phyloP scores from a whole-genome alignment of 1,139 yeast genomes.

The Blastobotrys petasosporus region DNA sequence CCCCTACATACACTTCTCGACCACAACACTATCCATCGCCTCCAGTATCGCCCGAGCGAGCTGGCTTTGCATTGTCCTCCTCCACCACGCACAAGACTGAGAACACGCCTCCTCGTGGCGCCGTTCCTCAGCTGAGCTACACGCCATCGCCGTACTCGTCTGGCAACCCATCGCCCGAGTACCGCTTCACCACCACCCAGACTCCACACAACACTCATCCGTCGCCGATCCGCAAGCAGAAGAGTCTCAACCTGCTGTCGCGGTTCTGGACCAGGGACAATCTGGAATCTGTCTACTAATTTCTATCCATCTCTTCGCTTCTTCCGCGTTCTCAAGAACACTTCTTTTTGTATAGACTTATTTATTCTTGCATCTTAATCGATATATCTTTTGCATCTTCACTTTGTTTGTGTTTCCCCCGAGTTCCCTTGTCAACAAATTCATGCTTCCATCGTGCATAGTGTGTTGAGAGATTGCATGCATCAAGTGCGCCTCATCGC shows the following conservation, averaged over 20 bases:
- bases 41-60: constrained; percentile 14
- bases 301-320: constrained; percentile 1
- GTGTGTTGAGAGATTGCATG: no score
- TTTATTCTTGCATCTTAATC: neutral
- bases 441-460: no score
- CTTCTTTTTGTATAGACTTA: neutral
- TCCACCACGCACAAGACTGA: constrained; percentile 9
- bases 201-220: constrained; percentile 3
- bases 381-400: no score
- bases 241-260: constrained; percentile 12
- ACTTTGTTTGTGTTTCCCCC: no score
- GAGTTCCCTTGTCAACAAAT: no score
- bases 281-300: constrained; percentile 12
- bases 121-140: constrained; percentile 10
- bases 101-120: constrained; percentile 6
- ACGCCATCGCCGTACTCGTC: constrained; percentile 16
- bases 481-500: no score
- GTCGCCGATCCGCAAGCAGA: constrained; percentile 13
- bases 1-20: no score
- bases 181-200: constrained; percentile 12
- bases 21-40: constrained; percentile 13
- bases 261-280: constrained; percentile 14
- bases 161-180: constrained; percentile 17
- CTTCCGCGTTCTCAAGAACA: neutral
- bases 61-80: constrained; percentile 4